Evolutionary conservation across 1,284 basidiomycete species (phyloP).

Genomic region (Malassezia caprae): DNA sequence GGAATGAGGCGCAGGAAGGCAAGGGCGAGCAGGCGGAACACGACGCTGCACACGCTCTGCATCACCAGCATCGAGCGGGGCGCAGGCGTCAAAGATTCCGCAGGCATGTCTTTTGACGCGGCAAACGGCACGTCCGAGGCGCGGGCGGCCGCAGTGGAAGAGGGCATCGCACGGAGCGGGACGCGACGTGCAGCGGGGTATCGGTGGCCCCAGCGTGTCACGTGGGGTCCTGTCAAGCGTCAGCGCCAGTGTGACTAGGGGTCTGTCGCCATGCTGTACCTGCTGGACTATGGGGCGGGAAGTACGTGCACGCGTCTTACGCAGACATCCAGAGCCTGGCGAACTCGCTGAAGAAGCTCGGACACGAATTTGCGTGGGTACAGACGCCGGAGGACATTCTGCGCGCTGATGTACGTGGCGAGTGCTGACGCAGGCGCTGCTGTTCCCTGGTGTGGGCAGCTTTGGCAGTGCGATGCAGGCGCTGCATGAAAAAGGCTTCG

Average conservation of each 20-base stretch:
- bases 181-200: neutral
- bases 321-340: constrained; percentile 56
- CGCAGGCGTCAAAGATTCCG: neutral
- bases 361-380: constrained; percentile 85
- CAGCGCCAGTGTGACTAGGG: neutral
- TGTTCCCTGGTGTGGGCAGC: constrained; percentile 96
- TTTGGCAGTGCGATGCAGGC: constrained; percentile 79
- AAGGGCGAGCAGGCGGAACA: constrained; percentile 33
- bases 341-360: constrained; percentile 78
- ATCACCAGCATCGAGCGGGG: constrained; percentile 9
- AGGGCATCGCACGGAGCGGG: neutral
- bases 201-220: neutral
- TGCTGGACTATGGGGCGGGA: constrained; percentile 47
- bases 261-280: constrained; percentile 32
- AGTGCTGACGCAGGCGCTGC: constrained; percentile 57
- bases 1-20: constrained; percentile 42
- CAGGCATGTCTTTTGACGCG: neutral
- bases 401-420: constrained; percentile 68
- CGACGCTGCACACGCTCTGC: constrained; percentile 24
- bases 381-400: constrained; percentile 70
- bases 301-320: constrained; percentile 20
- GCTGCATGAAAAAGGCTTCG: constrained; percentile 63
- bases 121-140: neutral
- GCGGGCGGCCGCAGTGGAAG: neutral
- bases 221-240: neutral